Percentiles rank a stretch among this genome's conserved stretches.
These are phyloP conservation scores for Coemansia sp. DNA, from an alignment of 192 early-diverging fungal species.

Conservation along the genomic window DNA sequence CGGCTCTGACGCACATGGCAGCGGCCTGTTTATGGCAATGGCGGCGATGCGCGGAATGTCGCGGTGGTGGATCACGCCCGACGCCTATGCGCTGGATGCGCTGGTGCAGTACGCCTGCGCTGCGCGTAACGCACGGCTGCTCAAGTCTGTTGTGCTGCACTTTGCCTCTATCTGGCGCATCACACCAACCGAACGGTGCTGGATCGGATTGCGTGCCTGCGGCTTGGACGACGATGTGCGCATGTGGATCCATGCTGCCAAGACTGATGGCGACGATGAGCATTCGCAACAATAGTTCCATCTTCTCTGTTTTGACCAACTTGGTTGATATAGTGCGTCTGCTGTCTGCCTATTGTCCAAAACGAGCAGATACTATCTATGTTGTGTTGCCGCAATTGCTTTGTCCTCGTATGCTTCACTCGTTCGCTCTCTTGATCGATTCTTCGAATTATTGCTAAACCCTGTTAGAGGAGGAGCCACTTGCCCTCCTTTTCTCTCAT, in stretches of 20 bases:
- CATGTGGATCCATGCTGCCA: background rate
- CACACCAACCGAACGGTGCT: constrained; percentile 22
- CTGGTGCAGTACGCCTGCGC: constrained; percentile 26
- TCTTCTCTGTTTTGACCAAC: too few species aligned
- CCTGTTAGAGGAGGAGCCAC: too few species aligned
- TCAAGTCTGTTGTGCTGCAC: constrained; percentile 20
- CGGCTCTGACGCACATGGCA: background rate
- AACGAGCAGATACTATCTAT: too few species aligned
- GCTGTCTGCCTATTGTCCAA: too few species aligned
- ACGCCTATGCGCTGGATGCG: constrained; percentile 25
- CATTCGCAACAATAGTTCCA: too few species aligned
- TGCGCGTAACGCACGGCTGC: constrained; percentile 1
- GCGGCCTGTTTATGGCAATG: constrained; percentile 6
- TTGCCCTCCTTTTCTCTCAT: too few species aligned
- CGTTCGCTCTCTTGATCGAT: too few species aligned
- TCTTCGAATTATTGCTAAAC: too few species aligned
- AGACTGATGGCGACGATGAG: background rate
- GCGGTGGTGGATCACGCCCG: constrained; percentile 29
- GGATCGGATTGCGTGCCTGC: constrained; percentile 8
- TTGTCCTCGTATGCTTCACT: too few species aligned
- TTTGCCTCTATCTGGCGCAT: constrained; percentile 37
- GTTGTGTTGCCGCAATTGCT: too few species aligned
- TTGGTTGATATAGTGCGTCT: too few species aligned
- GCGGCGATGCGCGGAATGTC: constrained; percentile 34
- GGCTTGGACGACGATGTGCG: constrained; percentile 15